Conservation (phyloP, 1,139 yeast genomes). For the Pichia inconspicua region DNA sequence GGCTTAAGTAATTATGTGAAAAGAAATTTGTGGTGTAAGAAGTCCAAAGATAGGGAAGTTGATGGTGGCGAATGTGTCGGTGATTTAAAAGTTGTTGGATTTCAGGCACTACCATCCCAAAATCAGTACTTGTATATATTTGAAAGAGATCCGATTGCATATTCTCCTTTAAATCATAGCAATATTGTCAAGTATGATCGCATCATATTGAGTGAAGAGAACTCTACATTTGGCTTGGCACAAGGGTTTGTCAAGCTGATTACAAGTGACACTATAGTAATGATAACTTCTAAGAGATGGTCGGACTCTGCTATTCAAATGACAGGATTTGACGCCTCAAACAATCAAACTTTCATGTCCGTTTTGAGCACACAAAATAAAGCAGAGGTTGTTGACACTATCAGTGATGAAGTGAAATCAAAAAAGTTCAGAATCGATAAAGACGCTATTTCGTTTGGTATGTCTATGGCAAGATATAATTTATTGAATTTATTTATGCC, state of each 20-base stretch:
- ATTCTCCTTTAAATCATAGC: constrained; percentile 29
- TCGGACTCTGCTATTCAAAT: constrained; percentile 37
- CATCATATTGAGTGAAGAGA: constrained; percentile 70
- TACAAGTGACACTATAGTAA: constrained; percentile 30
- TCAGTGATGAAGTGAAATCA: constrained; percentile 2
- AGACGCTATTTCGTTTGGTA: constrained; percentile 69
- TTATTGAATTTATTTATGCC: constrained; percentile 56
- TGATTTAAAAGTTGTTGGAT: constrained; percentile 32
- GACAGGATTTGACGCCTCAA: constrained; percentile 34
- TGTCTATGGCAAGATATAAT: constrained; percentile 72
- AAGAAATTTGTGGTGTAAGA: constrained; percentile 62
- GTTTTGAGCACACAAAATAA: constrained; percentile 22
- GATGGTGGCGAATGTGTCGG: constrained; percentile 55
- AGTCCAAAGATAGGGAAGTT: constrained; percentile 54
- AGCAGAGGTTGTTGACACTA: background rate
- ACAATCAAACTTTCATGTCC: constrained; percentile 45
- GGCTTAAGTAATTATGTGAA: constrained; percentile 44
- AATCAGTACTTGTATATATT: constrained; percentile 42
- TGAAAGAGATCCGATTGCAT: constrained; percentile 26
- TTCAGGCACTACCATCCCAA: constrained; percentile 23
- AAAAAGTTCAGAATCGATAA: constrained; percentile 60
- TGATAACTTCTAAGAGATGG: constrained; percentile 47
- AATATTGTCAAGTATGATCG: constrained; percentile 48
- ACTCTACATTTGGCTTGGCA: constrained; percentile 69
- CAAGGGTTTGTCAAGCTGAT: constrained; percentile 49